A percentile compares a stretch with the other conserved stretches of the same genome.
Conservation (phyloP, 2,329 filamentous ascomycete species). For the Colletotrichum agaves region DNA sequence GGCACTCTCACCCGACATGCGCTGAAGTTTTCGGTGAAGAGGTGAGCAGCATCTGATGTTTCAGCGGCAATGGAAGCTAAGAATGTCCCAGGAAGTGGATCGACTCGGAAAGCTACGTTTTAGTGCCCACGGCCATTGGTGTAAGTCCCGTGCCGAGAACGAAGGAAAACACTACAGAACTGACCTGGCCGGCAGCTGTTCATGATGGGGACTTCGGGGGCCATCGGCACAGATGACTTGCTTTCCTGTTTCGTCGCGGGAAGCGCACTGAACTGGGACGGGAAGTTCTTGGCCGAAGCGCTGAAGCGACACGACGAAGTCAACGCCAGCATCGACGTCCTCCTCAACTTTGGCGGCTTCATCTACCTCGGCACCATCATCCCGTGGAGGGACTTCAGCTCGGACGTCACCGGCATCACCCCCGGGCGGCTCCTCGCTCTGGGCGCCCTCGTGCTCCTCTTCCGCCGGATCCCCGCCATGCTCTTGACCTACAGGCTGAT, state of each 20-base stretch:
- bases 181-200: slow-evolving; percentile 56
- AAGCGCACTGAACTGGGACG: slow-evolving; percentile 70
- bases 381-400: slow-evolving; percentile 66
- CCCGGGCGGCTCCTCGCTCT: slow-evolving; percentile 60
- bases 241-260: slow-evolving; percentile 71
- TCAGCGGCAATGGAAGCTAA: not conserved
- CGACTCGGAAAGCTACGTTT: slow-evolving; percentile 63
- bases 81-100: slow-evolving; percentile 59
- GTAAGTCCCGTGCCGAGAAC: slow-evolving; percentile 40
- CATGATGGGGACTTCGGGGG: slow-evolving; percentile 66
- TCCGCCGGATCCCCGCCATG: slow-evolving; percentile 68
- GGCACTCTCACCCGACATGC: slow-evolving; percentile 60
- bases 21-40: slow-evolving; percentile 55
- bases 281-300: slow-evolving; percentile 66
- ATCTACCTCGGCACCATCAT: slow-evolving; percentile 68
- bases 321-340: slow-evolving; percentile 66
- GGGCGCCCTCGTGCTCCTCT: slow-evolving; percentile 62
- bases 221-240: slow-evolving; percentile 68
- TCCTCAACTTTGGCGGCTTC: slow-evolving; percentile 70
- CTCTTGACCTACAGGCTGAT: slow-evolving; percentile 65
- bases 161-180: not conserved
- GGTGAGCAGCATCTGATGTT: slow-evolving; percentile 35
- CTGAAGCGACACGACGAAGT: slow-evolving; percentile 69
- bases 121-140: slow-evolving; percentile 64
- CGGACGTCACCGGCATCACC: slow-evolving; percentile 64